These are phyloP conservation scores for Irineochytrium annulatum DNA, from an alignment of 192 early-diverging fungal species.

Conservation along the genomic window DNA sequence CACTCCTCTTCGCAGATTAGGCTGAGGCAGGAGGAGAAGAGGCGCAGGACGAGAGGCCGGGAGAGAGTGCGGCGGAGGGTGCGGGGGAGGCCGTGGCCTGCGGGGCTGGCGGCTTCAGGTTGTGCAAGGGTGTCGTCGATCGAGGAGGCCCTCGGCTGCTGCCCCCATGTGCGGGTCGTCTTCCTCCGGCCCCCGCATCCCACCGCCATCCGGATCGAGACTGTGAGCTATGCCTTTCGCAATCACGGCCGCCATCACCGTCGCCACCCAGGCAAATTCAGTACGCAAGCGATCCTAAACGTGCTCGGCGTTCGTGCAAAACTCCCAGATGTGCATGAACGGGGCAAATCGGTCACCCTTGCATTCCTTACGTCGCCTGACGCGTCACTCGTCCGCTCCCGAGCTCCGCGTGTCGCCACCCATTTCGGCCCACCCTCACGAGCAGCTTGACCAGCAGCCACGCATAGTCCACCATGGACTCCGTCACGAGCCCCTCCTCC, in stretches of 20 bases:
- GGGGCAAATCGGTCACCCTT: background rate
- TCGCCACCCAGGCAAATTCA: slow-evolving; percentile 8
- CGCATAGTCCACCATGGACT: slow-evolving; percentile 26
- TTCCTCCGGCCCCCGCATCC: background rate
- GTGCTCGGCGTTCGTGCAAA: slow-evolving; percentile 6
- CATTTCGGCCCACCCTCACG: slow-evolving; percentile 10
- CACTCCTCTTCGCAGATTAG: slow-evolving; percentile 50
- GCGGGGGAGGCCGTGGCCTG: background rate
- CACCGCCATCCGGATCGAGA: background rate
- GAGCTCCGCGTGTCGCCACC: background rate
- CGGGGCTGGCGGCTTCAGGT: background rate
- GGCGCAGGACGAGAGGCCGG: background rate
- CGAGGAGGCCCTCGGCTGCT: slow-evolving; percentile 5
- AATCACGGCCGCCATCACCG: background rate
- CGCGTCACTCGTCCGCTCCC: background rate
- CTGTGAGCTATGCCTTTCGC: too few species aligned
- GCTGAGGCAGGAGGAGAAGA: slow-evolving; percentile 10
- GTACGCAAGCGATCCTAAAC: background rate
- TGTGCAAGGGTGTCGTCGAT: background rate
- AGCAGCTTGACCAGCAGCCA: slow-evolving; percentile 31
- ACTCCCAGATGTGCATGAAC: slow-evolving; percentile 15
- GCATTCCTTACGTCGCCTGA: background rate
- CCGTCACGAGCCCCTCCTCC: background rate
- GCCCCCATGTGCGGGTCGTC: slow-evolving; percentile 1
- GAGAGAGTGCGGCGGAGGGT: background rate